Percentiles rank a stretch among this genome's conserved stretches.
Conservation (phyloP, 495 filamentous ascomycete genomes). For the Xylaria castorea region DNA sequence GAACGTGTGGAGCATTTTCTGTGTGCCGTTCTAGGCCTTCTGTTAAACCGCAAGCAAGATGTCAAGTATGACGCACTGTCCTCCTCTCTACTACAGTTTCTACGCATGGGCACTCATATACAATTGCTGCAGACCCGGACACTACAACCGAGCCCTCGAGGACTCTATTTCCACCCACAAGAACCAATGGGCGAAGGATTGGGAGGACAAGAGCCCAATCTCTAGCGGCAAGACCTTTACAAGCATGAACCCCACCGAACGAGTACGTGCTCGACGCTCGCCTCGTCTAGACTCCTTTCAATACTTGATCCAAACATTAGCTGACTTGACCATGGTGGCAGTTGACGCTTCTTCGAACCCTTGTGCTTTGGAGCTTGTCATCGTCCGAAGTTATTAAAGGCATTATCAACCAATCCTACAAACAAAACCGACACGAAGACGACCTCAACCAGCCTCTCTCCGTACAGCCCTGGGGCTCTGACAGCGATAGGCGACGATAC, state of each 20-base stretch:
- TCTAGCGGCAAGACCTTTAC: slow-evolving; percentile 78
- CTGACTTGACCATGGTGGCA: slow-evolving; percentile 43
- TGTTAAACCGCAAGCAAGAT: slow-evolving; percentile 96
- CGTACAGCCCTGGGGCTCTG: slow-evolving; percentile 92
- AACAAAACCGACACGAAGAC: slow-evolving; percentile 85
- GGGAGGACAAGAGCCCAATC: slow-evolving; percentile 86
- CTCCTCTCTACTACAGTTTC: slow-evolving; percentile 5
- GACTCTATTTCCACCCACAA: slow-evolving; percentile 88
- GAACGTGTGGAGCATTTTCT: slow-evolving; percentile 86
- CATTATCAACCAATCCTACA: slow-evolving; percentile 87
- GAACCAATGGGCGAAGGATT: slow-evolving; percentile 86
- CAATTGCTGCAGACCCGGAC: slow-evolving; percentile 65
- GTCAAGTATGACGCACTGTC: slow-evolving; percentile 79
- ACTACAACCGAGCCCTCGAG: slow-evolving; percentile 91
- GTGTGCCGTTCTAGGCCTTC: slow-evolving; percentile 84
- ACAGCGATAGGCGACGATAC: slow-evolving; percentile 89
- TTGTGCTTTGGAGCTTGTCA: slow-evolving; percentile 88
- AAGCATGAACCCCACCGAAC: slow-evolving; percentile 76
- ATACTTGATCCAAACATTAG: slow-evolving; percentile 1
- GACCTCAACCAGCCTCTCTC: slow-evolving; percentile 93
- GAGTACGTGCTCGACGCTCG: slow-evolving; percentile 64
- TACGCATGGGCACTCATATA: slow-evolving; percentile 8
- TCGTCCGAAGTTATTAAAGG: slow-evolving; percentile 83
- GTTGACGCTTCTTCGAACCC: slow-evolving; percentile 80
- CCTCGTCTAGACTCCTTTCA: background rate